These are phyloP conservation scores for Gyrodon lividus DNA, from an alignment of 768 basidiomycete genomes.

Conservation along the genomic window DNA sequence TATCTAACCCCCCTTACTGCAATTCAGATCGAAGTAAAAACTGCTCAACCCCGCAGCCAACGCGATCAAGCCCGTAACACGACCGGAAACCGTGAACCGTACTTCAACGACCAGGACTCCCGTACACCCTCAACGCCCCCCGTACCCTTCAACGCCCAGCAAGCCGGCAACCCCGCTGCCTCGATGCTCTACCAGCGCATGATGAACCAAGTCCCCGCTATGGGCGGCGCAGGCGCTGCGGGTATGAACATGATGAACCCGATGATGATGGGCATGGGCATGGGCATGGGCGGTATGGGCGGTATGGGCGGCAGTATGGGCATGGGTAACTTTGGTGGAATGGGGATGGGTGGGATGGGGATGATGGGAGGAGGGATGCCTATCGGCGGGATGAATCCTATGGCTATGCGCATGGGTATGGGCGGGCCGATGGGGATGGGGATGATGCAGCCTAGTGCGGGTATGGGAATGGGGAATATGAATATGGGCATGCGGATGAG, in stretches of 20 bases:
- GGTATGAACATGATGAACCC: conserved; percentile 53
- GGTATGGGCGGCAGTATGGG: conserved; percentile 33
- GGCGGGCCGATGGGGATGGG: conserved; percentile 33
- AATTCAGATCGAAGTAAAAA: conserved; percentile 75
- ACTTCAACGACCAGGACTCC: conserved; percentile 37
- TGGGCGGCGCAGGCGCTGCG: conserved; percentile 40
- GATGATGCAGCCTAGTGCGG: conserved; percentile 26
- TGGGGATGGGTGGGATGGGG: conserved; percentile 35
- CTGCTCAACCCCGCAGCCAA: conserved; percentile 70
- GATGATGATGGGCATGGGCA: conserved; percentile 49
- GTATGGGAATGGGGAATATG: conserved; percentile 36
- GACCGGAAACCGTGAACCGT: conserved; percentile 23
- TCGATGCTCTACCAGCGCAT: conserved; percentile 36
- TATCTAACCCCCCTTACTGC: background rate
- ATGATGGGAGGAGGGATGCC: conserved; percentile 35
- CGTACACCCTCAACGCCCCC: conserved; percentile 33
- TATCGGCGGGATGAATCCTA: conserved; percentile 28
- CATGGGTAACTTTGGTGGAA: conserved; percentile 27
- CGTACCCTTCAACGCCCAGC: conserved; percentile 35
- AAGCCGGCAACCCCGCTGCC: conserved; percentile 35
- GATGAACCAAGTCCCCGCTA: conserved; percentile 42
- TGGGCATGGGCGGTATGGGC: conserved; percentile 46
- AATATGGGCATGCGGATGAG: conserved; percentile 35
- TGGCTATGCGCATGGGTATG: conserved; percentile 38
- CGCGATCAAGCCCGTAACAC: conserved; percentile 50